A percentile compares a stretch with the other conserved stretches of the same genome.
phyloP scores from a whole-genome alignment of 1,284 basidiomycete genomes.

The Pterula multifida region DNA sequence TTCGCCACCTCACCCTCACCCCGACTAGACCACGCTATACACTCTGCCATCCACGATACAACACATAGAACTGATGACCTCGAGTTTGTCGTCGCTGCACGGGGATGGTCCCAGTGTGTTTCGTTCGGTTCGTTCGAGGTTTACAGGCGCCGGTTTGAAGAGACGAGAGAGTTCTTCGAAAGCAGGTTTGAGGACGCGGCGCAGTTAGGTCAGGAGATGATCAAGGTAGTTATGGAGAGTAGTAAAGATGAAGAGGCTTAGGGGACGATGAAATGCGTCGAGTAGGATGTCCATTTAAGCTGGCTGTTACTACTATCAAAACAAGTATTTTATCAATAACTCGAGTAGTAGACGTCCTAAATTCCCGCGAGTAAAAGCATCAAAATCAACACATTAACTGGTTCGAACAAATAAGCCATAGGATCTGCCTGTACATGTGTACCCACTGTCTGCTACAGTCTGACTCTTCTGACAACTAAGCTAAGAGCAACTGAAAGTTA shows the following conservation, averaged over 20 bases:
- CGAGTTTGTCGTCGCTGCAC: constrained; percentile 88
- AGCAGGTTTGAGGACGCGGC: constrained; percentile 81
- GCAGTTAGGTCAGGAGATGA: constrained; percentile 80
- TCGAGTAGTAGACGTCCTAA: no score
- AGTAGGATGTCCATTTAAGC: no score
- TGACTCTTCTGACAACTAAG: no score
- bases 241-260: neutral
- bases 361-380: no score
- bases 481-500: no score
- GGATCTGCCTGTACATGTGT: no score
- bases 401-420: no score
- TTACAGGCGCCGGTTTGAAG: constrained; percentile 74
- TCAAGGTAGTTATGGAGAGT: constrained; percentile 73
- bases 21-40: constrained; percentile 59
- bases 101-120: constrained; percentile 96
- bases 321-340: no score
- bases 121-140: constrained; percentile 87
- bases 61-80: constrained; percentile 83
- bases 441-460: no score
- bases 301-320: no score
- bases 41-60: constrained; percentile 71
- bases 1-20: constrained; percentile 14
- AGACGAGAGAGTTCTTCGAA: constrained; percentile 80
- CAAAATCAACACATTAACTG: no score
- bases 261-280: no score